Conservation (phyloP, 164 flowering plant species). For the Buxus sempervirens region DNA sequence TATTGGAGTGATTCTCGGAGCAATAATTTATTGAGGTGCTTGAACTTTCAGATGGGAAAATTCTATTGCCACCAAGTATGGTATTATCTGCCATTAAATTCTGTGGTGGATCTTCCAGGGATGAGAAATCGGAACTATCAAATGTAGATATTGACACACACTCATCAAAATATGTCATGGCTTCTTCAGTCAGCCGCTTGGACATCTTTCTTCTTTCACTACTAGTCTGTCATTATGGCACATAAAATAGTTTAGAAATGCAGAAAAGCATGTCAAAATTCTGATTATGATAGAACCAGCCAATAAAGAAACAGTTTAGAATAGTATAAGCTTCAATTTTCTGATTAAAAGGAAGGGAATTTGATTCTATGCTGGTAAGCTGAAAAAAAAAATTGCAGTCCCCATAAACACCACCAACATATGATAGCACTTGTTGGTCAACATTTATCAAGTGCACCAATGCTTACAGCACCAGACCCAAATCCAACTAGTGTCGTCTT, state of each 20-base stretch:
- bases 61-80: constrained; percentile 13
- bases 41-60: constrained; percentile 27
- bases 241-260: background rate
- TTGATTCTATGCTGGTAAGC: background rate
- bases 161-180: constrained; percentile 89
- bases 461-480: background rate
- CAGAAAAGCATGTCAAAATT: background rate
- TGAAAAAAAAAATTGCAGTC: background rate
- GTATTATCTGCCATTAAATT: constrained; percentile 20
- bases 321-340: background rate
- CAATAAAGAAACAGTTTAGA: background rate
- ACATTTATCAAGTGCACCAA: background rate
- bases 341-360: background rate
- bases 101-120: constrained; percentile 58
- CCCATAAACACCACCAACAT: background rate
- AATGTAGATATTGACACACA: constrained; percentile 90
- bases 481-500: background rate
- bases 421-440: background rate
- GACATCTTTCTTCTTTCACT: constrained; percentile 75
- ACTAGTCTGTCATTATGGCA: constrained; percentile 50
- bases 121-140: constrained; percentile 85
- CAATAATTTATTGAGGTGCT: constrained; percentile 17
- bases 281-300: background rate
- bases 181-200: constrained; percentile 67
- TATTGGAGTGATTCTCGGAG: constrained; percentile 15